phyloP scores from a whole-genome alignment of 2,329 filamentous ascomycete genomes.

The Pseudogymnoascus sp. region DNA sequence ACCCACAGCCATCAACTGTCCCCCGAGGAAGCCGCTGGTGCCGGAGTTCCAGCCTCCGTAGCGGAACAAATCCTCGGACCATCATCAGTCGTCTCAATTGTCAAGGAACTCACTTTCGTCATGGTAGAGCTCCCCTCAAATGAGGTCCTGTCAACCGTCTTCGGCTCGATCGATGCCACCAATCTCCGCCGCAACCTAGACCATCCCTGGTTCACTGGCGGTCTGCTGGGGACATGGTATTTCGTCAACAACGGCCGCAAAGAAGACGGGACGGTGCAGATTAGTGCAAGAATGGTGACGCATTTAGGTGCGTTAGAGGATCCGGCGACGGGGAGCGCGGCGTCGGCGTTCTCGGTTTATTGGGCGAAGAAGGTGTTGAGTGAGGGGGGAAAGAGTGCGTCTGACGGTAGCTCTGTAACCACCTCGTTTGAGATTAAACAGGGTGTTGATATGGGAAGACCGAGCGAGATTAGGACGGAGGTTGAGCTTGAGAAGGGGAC shows the following conservation, averaged over 20 bases:
- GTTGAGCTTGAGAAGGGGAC: slow-evolving; percentile 15
- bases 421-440: slow-evolving; percentile 41
- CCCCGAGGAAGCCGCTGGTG: slow-evolving; percentile 23
- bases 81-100: slow-evolving; percentile 47
- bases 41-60: slow-evolving; percentile 3
- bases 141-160: slow-evolving; percentile 32
- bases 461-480: slow-evolving; percentile 21
- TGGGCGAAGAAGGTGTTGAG: slow-evolving; percentile 37
- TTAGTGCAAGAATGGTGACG: slow-evolving; percentile 55
- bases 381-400: slow-evolving; percentile 30
- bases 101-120: slow-evolving; percentile 67
- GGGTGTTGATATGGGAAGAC: slow-evolving; percentile 56
- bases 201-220: not conserved
- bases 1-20: slow-evolving; percentile 41
- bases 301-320: slow-evolving; percentile 39
- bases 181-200: slow-evolving; percentile 28
- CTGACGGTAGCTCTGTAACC: slow-evolving; percentile 18
- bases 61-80: slow-evolving; percentile 35
- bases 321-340: slow-evolving; percentile 54
- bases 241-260: slow-evolving; percentile 23
- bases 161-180: slow-evolving; percentile 35
- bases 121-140: slow-evolving; percentile 53
- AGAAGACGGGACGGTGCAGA: slow-evolving; percentile 20
- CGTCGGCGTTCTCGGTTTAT: slow-evolving; percentile 47
- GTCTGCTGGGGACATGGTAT: not conserved